Evolutionary conservation across 805 yeast species (phyloP).

Genomic region (Schwanniomyces pseudopolymorphus): DNA sequence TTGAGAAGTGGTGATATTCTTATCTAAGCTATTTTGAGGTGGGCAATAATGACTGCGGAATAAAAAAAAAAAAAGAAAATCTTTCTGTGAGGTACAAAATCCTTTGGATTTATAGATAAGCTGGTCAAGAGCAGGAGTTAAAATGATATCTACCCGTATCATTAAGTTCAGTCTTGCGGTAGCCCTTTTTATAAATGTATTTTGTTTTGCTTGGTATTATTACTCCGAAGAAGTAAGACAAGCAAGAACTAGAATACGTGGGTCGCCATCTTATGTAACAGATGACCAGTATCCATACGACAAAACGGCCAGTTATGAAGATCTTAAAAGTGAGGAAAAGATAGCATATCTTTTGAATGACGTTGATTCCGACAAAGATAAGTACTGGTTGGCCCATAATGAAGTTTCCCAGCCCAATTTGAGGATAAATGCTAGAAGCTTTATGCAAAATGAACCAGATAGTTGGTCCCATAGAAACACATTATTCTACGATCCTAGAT

Average conservation of each 20-base stretch:
- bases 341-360: slow-evolving; percentile 17
- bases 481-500: slow-evolving; percentile 49
- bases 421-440: slow-evolving; percentile 17
- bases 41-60: not conserved
- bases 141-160: slow-evolving; percentile 14
- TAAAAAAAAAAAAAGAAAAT: not conserved
- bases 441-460: slow-evolving; percentile 10
- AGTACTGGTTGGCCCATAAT: slow-evolving; percentile 32
- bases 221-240: slow-evolving; percentile 14
- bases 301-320: slow-evolving; percentile 13
- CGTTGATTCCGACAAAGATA: slow-evolving; percentile 20
- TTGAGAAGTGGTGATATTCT: not conserved
- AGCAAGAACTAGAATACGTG: slow-evolving; percentile 12
- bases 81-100: not conserved
- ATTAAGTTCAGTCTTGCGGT: slow-evolving; percentile 17
- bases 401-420: slow-evolving; percentile 21
- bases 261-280: slow-evolving; percentile 13
- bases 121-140: not conserved
- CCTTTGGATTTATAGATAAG: not conserved
- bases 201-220: slow-evolving; percentile 19
- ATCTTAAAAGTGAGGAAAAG: slow-evolving; percentile 15
- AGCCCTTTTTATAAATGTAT: slow-evolving; percentile 18
- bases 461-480: slow-evolving; percentile 10
- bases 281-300: slow-evolving; percentile 20
- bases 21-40: not conserved